Evolutionary conservation across 1,139 yeast genomes (phyloP).

Genomic region (Suhomyces taliae): DNA sequence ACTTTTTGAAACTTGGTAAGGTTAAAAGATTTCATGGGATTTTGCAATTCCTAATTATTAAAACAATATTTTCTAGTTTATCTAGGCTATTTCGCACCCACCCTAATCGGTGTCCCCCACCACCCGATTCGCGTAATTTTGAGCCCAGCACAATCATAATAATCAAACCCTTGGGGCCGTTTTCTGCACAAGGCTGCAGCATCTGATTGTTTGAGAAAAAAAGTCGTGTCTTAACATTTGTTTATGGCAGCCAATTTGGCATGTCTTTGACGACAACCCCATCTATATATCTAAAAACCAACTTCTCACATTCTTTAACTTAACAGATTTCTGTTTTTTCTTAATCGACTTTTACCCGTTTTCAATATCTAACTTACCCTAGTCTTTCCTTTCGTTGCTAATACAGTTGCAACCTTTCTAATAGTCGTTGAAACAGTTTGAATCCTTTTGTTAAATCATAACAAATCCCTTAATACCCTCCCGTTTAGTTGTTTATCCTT

Average conservation of each 20-base stretch:
- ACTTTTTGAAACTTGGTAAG: too few species aligned
- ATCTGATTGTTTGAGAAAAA: background rate
- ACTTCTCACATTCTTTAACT: slow-evolving; percentile 5
- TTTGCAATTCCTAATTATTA: too few species aligned
- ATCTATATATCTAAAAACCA: background rate
- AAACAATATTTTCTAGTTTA: too few species aligned
- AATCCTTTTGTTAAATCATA: background rate
- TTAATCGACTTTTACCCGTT: slow-evolving; percentile 1
- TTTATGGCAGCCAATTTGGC: background rate
- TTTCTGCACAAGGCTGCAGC: background rate
- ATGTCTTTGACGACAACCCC: background rate
- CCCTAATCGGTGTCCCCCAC: too few species aligned
- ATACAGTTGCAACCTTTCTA: background rate
- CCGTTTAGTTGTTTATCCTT: background rate
- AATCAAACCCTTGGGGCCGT: background rate
- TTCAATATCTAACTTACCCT: slow-evolving; percentile 21
- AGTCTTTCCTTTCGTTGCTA: slow-evolving; percentile 23
- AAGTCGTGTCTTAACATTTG: background rate
- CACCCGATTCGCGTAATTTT: too few species aligned
- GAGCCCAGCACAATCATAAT: too few species aligned
- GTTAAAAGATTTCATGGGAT: too few species aligned
- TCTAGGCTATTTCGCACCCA: too few species aligned
- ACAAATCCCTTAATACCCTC: too few species aligned
- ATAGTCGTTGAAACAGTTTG: background rate
- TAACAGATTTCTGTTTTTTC: background rate